Conservation (phyloP, 2,329 filamentous ascomycete species). For the Phialophora expanda region DNA sequence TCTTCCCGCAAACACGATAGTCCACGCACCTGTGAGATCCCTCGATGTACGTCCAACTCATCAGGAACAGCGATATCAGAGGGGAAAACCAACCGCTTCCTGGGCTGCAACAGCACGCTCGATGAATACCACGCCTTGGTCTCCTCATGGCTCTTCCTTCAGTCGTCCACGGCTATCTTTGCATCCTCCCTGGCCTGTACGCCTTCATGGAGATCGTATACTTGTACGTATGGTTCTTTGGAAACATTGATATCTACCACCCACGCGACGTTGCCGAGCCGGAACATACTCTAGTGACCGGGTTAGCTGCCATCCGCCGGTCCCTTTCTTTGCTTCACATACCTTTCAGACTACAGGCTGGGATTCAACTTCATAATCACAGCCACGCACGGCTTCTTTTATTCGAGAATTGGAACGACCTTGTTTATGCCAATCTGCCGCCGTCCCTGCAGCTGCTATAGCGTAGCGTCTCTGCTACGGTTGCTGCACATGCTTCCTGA, state of each 20-base stretch:
- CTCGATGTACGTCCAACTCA: background rate
- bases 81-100: background rate
- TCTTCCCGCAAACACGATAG: background rate
- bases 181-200: conserved; percentile 3
- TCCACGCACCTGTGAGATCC: background rate
- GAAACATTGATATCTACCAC: conserved; percentile 8
- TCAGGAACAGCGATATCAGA: background rate
- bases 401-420: background rate
- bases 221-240: conserved; percentile 14
- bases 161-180: background rate
- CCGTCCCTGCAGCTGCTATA: too few species aligned
- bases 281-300: background rate
- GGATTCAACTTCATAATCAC: conserved; percentile 4
- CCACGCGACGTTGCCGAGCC: conserved; percentile 9
- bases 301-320: conserved; percentile 12
- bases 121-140: conserved; percentile 4
- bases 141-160: conserved; percentile 9
- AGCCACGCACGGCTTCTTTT: background rate
- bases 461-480: too few species aligned
- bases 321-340: conserved; percentile 10
- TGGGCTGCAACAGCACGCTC: background rate
- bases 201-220: conserved; percentile 13
- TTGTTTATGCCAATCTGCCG: too few species aligned
- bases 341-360: conserved; percentile 38
- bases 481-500: too few species aligned